phyloP scores from a whole-genome alignment of 2,329 filamentous ascomycete species.

The Alternaria sp. region DNA sequence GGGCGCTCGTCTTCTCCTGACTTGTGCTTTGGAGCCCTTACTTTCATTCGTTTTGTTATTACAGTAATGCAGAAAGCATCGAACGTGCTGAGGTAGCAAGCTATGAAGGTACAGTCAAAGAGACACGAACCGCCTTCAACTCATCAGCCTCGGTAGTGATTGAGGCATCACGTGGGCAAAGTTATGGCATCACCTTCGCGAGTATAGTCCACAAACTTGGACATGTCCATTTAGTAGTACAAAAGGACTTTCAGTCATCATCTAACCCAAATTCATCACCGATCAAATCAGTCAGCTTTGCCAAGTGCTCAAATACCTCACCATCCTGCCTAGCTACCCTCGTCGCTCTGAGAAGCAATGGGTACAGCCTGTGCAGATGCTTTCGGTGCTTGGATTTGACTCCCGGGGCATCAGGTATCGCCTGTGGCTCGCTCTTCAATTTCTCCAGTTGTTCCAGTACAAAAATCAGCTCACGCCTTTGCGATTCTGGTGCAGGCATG shows the following conservation, averaged over 20 bases:
- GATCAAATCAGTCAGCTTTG: conserved; percentile 52
- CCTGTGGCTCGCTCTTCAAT: conserved; percentile 73
- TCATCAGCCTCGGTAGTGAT: background rate
- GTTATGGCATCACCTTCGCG: background rate
- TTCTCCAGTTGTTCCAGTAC: conserved; percentile 72
- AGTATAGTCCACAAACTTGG: background rate
- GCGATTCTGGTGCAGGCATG: conserved; percentile 86
- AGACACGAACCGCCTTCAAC: background rate
- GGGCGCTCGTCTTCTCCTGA: background rate
- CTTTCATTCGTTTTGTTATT: background rate
- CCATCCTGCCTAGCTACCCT: conserved; percentile 69
- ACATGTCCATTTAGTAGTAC: background rate
- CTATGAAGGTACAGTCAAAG: background rate
- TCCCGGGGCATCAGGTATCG: conserved; percentile 64
- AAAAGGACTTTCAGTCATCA: conserved; percentile 22
- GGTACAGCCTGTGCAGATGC: conserved; percentile 83
- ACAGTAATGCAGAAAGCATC: background rate
- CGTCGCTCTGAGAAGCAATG: conserved; percentile 73
- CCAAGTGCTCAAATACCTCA: conserved; percentile 60
- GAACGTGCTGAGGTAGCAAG: background rate
- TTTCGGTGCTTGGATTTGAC: conserved; percentile 60
- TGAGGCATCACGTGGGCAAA: background rate
- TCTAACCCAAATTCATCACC: conserved; percentile 48
- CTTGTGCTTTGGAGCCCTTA: background rate
- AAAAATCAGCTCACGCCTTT: conserved; percentile 79